Evolutionary conservation across 1,284 basidiomycete species (phyloP), one percentile per base, ranked within the genome.

Genomic region (Trichosporon sp.): DNA sequence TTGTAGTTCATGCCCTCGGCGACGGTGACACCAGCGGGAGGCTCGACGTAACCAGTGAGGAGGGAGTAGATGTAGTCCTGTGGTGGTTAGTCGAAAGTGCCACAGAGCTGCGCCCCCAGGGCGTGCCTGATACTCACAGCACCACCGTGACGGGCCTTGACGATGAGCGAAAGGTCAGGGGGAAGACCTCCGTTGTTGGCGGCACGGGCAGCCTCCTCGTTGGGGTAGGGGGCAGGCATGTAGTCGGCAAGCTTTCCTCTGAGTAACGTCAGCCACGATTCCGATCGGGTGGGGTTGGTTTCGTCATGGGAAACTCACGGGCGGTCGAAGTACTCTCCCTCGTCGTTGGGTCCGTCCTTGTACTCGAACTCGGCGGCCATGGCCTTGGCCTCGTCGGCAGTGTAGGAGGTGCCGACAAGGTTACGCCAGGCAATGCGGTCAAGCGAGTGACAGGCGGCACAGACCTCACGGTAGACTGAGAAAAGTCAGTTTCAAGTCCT

Each of bases 361-460:
- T 99, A 99, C 86, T 99, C 97, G 73, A 96, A 87, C 82, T 96
- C 95, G 86, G 96, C 96, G 43, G 97, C 96, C 91, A 99, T 90
- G 8, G 88, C 88, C 85, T 94, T 94, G 75, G 88, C 89, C 86
- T 99, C 96, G 78, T 96, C 93, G 67, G 89, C 96, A 74, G 92
- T 94, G 87, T 99, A 97, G 48, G 95, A 98, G 71, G 98, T 94
- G 82, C 95, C 97, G 78, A 99, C 97, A 73, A 99, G 88, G 87
- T 99, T 99, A 83, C 97, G 93, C 97, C 97, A 99, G 74, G 97
- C 97, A 83, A 99, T 96, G 79, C 97, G 94, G 87, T 99, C 94
- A 73, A 99, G 91, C 65, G 97, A 99, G 86, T 99, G 97, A 86
- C 97, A 99, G 16, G 97, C 93, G 5, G 96, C 92, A 85, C 97